Base-by-base conservation (phyloP, 768 basidiomycete species). In the Cystobasidium onofrii region DNA sequence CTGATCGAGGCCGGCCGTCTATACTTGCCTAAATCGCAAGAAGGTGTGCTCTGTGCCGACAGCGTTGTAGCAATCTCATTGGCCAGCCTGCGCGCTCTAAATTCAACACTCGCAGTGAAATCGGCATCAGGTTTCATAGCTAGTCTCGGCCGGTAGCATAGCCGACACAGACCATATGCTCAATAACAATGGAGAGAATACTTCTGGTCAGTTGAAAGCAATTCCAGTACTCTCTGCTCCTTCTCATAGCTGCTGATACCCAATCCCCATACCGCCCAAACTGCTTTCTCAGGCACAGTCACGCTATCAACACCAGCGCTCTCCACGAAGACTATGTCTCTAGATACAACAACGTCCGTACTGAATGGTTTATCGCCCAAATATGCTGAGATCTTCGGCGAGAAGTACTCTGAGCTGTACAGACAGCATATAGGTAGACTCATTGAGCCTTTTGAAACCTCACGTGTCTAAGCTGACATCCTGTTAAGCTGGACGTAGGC, bases 351-450 rank as follows among this genome's bases (percentile, higher is more conserved):
- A 23, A 60, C 57, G 12, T 20, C 65, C 18, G 4, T 62, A 15
- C 55, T 66, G 41, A 74, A 74, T 50, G 63, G 66, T 57, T 69
- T 74, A 12, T 13, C 44, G 6, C 29, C 25, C 39, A 43, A 72
- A 15, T 74, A 74, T 64, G 64, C 18, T 15, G 70, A 63, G 15
- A 72, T 72, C 60, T 72, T 73, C 31, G 72, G 62, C 27, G 29
- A 43, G 18, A 73, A 67, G 64, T 73, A 66, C 44, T 63, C 57
- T n/a, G 15, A 36, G 6, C 31, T 66, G 13, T 73, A 66, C 43
- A 41, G 46, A 29, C 27, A 73, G 34, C 33, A 64, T 27, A 74
- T 50, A 31, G 70, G 70, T 72, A n/a, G 20, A 65, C 41, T 13
- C 36, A 20, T 61, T 4, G 13, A 12, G 13, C 55, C 27, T 7